Evolutionary conservation across 192 early-diverging fungal species (phyloP), one percentile per base, ranked within the genome.

Genomic region (Umbelopsis sp.): DNA sequence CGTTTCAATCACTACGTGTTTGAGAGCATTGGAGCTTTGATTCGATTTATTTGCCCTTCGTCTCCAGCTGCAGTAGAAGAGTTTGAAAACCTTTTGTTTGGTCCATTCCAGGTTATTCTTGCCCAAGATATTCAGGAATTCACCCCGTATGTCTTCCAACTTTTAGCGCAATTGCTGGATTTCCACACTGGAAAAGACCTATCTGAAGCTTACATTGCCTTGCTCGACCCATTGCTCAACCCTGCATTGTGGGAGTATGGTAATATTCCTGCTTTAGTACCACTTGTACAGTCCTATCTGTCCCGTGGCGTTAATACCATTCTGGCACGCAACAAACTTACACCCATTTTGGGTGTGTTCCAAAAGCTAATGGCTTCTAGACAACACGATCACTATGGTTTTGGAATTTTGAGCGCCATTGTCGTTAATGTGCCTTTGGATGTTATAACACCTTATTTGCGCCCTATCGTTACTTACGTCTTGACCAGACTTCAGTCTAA

Each of bases 1-100:
- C 91, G 88, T 45, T 99, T 99, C 90, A 98, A 93, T 78, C 97
- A 99, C 81, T 99, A 90, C 80, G 79, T 93, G 52, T 99, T 99
- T 77, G 98, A 99, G 78, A 86, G 93, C 21, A 83, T 99, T 66
- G 94, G 90, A 16, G 89, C 93, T 23, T 78, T 98, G 74, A 92
- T 95, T 69, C 80, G 94, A 70, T 95, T 93, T 65, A 89, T 94
- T 48, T 95, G 95, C 66, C 85, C 84, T 3, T 85, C 87, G 8
- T 88, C 93, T 12, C 83, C 83, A 0, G 80, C 73, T 12, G 84
- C 93, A 2, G 85, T 97, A 9, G 77, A 71, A 49, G 87, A 90
- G 69, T 98, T 99, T 71, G 97, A 99, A 78, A 81, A 80, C 5
- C 81, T 92, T 37, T 82, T 98, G 64, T 95, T 98, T 80, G 88